Percentiles rank a stretch among this genome's conserved stretches.
These are phyloP conservation scores for Cyclotella cryptica DNA, from an alignment of 108 stramenopile species.

Conservation along the genomic window DNA sequence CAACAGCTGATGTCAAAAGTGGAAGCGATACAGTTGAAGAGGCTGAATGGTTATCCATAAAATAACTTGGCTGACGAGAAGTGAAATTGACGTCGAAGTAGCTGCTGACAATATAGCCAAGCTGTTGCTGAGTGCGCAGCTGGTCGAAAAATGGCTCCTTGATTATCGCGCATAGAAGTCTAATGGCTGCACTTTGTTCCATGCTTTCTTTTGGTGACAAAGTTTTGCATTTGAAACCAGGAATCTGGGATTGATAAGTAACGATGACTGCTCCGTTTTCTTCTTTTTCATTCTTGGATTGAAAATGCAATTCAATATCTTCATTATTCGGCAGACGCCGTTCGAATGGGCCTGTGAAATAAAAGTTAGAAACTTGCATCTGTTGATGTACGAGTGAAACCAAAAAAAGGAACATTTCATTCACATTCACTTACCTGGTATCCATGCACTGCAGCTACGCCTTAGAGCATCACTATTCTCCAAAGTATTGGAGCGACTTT, in stretches of 20 bases:
- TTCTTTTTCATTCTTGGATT: conserved; percentile 77
- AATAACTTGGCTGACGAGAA: conserved; percentile 29
- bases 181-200: conserved; percentile 69
- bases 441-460: conserved; percentile 9
- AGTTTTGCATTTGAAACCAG: conserved; percentile 70
- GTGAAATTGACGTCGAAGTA: conserved; percentile 77
- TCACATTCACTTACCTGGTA: conserved; percentile 23
- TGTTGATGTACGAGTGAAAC: background rate
- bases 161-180: conserved; percentile 78
- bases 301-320: conserved; percentile 81
- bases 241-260: conserved; percentile 74
- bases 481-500: conserved; percentile 1
- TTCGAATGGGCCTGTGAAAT: conserved; percentile 57
- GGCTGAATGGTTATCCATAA: background rate
- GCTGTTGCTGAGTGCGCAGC: conserved; percentile 83
- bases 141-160: conserved; percentile 88
- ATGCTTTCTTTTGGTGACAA: conserved; percentile 72
- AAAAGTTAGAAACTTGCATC: background rate
- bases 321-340: conserved; percentile 60
- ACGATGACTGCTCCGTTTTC: conserved; percentile 65
- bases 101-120: conserved; percentile 80
- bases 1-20: conserved; percentile 64
- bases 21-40: conserved; percentile 22
- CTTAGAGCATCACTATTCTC: background rate
- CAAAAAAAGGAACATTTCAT: background rate